These are phyloP conservation scores for Ganoderma meredithae DNA, from an alignment of 1,284 basidiomycete genomes.

Conservation along the genomic window DNA sequence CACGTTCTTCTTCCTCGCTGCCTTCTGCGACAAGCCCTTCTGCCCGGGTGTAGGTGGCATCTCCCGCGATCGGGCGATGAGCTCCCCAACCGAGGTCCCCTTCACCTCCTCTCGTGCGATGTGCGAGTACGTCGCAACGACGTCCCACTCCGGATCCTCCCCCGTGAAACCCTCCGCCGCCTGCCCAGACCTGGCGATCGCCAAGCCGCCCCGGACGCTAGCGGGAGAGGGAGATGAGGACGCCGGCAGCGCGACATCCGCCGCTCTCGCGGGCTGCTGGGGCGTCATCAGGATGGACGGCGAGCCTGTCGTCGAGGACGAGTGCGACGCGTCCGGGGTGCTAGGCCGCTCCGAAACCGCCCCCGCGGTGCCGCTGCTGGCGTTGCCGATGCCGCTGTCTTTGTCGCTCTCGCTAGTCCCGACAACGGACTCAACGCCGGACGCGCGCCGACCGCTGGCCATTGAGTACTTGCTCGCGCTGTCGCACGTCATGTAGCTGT, in stretches of 20 bases:
- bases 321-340: not conserved
- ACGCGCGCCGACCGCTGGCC: conserved; percentile 16
- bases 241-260: not conserved
- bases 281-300: not conserved
- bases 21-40: not conserved
- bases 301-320: not conserved
- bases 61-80: not conserved
- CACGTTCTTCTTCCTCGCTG: conserved; percentile 9
- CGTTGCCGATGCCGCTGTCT: too few relatives aligned
- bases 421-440: conserved; percentile 11
- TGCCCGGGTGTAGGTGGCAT: not conserved
- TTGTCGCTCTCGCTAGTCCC: not conserved
- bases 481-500: conserved; percentile 43
- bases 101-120: not conserved
- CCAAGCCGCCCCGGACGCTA: not conserved
- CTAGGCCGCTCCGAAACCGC: not conserved
- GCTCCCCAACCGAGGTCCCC: not conserved
- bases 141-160: conserved; percentile 39
- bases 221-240: not conserved
- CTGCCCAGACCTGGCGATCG: not conserved
- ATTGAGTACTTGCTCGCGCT: conserved; percentile 27
- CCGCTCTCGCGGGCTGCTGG: not conserved
- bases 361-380: too few relatives aligned
- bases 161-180: not conserved
- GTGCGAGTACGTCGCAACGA: conserved; percentile 34